phyloP scores from a whole-genome alignment of 139 green algal species.

The Cymbomonas tetramitiformis region DNA sequence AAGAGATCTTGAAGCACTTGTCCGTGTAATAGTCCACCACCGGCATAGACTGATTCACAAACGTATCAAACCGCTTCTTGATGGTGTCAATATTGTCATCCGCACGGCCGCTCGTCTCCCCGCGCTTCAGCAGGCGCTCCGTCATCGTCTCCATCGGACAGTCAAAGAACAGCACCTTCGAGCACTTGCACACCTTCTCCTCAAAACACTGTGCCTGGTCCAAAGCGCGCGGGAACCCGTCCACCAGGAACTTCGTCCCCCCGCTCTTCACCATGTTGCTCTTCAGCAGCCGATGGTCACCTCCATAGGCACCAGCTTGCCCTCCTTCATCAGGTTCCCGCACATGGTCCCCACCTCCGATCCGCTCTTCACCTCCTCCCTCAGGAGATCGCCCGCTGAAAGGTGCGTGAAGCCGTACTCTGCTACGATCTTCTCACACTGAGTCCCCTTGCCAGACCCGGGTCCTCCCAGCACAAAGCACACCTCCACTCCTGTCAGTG shows the following conservation, averaged over 20 bases:
- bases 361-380: conserved; percentile 49
- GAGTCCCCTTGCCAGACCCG: conserved; percentile 19
- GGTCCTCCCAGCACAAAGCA: conserved; percentile 29
- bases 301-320: conserved; percentile 58
- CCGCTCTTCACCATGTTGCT: conserved; percentile 46
- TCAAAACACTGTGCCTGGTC: conserved; percentile 23
- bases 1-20: conserved; percentile 1
- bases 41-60: conserved; percentile 11
- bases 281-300: conserved; percentile 58
- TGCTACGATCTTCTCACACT: conserved; percentile 33
- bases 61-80: conserved; percentile 39
- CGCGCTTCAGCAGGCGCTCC: conserved; percentile 38
- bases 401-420: conserved; percentile 28
- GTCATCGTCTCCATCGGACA: conserved; percentile 33
- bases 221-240: conserved; percentile 29
- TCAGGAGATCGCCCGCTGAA: conserved; percentile 52
- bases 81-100: conserved; percentile 61
- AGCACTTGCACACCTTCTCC: conserved; percentile 8
- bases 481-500: conserved; percentile 1
- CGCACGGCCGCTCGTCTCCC: conserved; percentile 43
- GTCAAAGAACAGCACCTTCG: conserved; percentile 28
- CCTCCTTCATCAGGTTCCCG: conserved; percentile 52
- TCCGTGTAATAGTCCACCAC: conserved; percentile 8
- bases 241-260: conserved; percentile 29
- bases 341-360: conserved; percentile 32